Base-by-base conservation (phyloP, 1,284 basidiomycete species). In the Ustilago cynodontis region DNA sequence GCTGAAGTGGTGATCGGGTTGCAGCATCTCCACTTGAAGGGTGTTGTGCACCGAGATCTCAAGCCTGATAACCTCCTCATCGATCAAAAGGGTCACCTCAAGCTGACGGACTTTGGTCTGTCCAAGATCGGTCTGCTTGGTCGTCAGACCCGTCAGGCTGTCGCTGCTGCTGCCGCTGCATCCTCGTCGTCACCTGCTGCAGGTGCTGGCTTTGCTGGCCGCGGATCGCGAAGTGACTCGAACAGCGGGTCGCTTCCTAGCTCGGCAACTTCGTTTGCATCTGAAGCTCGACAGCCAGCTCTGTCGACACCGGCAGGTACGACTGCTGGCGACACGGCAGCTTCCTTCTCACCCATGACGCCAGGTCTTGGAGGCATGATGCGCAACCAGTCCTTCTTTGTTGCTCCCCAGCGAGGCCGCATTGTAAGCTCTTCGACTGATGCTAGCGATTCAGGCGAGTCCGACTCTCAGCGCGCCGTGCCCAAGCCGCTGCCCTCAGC, bases 11-110 rank as follows among this genome's bases (percentile, higher is more conserved):
- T 95, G 18, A 89, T 98, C 71, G 97, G 96, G 31, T 88, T 99
- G 74, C 95, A 99, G 80, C 96, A 97, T 85, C 89, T 99, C 20
- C 97, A 99, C 87, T 91, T 92, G 67, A 91, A 93, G 49, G 94
- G 95, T 28, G 92, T 99, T 68, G 94, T 99, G 65, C 97, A 99
- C 90, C 94, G 96, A 88, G 97, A 99, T 86, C 88, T 99, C 81
- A 99, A 99, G 86, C 96, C 96, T 13, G 96, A 99, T 87, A 99
- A 99, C 85, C 87, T 98, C 51, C 92, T 99, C 41, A 98, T 99
- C 81, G 95, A 99, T 87, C 91, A 94, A 56, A 92, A 94, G 78
- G 96, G 96, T 11, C 96, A 99, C 85, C 89, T 99, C 78, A 98
- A 98, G 87, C 90, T 99, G 35, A 98, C 96, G 24, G 97, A 99